Percentiles rank a stretch among this genome's conserved stretches.
Conservation (phyloP, 2,329 filamentous ascomycete genomes). For the Thermothelomyces thermophilus region DNA sequence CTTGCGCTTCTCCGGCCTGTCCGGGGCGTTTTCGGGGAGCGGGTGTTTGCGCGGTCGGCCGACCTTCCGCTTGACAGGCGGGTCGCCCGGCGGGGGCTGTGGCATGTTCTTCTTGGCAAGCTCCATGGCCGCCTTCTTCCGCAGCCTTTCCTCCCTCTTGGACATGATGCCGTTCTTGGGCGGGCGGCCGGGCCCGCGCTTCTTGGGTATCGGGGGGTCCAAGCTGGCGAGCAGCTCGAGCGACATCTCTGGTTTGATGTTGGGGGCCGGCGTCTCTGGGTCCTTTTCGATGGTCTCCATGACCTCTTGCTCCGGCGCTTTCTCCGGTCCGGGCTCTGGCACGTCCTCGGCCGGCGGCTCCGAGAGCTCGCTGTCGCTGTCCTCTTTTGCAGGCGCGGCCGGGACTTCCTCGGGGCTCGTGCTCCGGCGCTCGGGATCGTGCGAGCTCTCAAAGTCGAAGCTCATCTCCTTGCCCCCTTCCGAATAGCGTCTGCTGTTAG, state of each 20-base stretch:
- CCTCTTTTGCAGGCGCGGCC: constrained; percentile 27
- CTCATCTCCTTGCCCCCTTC: constrained; percentile 64
- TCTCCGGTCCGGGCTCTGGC: constrained; percentile 27
- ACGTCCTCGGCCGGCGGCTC: constrained; percentile 27
- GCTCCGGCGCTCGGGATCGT: constrained; percentile 50
- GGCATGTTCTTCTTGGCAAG: constrained; percentile 46
- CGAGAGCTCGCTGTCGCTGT: constrained; percentile 29
- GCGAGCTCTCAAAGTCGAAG: constrained; percentile 61
- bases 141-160: constrained; percentile 61
- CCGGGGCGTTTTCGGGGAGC: constrained; percentile 47
- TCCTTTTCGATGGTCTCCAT: constrained; percentile 31
- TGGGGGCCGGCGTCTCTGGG: not conserved
- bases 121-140: constrained; percentile 53
- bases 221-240: constrained; percentile 26
- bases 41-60: constrained; percentile 60
- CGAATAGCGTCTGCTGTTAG: constrained; percentile 42
- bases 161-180: constrained; percentile 82
- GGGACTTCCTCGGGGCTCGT: constrained; percentile 46
- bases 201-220: constrained; percentile 46
- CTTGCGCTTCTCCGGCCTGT: constrained; percentile 56
- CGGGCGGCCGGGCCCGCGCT: constrained; percentile 71
- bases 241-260: constrained; percentile 23
- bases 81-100: constrained; percentile 41
- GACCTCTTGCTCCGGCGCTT: constrained; percentile 28
- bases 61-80: constrained; percentile 56